phyloP scores from a whole-genome alignment of 2,329 filamentous ascomycete species.

The Colletotrichum lentis region DNA sequence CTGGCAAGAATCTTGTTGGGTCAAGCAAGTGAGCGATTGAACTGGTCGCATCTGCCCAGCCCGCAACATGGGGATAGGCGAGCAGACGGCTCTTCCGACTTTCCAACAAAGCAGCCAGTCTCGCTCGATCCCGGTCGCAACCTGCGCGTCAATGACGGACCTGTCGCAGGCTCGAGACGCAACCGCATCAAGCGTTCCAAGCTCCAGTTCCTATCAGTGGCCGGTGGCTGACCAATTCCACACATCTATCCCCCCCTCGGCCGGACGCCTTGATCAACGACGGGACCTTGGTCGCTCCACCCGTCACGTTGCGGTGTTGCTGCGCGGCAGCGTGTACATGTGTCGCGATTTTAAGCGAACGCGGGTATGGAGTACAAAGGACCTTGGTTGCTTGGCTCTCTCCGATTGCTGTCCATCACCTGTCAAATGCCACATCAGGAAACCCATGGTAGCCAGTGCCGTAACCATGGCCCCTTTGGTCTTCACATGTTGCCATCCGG shows the following conservation, averaged over 20 bases:
- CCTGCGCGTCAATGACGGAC: conserved; percentile 29
- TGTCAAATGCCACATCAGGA: conserved; percentile 10
- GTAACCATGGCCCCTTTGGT: background rate
- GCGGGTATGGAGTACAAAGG: conserved; percentile 6
- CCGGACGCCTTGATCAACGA: conserved; percentile 25
- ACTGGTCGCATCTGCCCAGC: conserved; percentile 8
- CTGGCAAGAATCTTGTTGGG: conserved; percentile 7
- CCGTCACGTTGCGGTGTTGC: conserved; percentile 10
- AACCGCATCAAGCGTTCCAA: conserved; percentile 30
- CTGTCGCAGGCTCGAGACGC: conserved; percentile 14
- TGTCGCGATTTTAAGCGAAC: conserved; percentile 10
- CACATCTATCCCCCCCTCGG: background rate
- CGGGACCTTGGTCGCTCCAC: conserved; percentile 23
- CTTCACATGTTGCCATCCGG: conserved; percentile 11
- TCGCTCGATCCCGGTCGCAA: conserved; percentile 29
- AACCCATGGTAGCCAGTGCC: conserved; percentile 13
- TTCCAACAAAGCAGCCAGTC: background rate
- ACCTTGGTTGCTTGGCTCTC: conserved; percentile 22
- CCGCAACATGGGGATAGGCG: conserved; percentile 21
- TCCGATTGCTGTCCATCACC: background rate
- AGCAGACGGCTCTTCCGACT: conserved; percentile 9
- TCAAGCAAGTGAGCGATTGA: conserved; percentile 7
- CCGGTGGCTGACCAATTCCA: conserved; percentile 4
- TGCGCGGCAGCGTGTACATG: background rate
- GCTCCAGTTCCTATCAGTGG: conserved; percentile 17